phyloP scores from a whole-genome alignment of 2,329 filamentous ascomycete species.

The Amesomyces nigricolor region DNA sequence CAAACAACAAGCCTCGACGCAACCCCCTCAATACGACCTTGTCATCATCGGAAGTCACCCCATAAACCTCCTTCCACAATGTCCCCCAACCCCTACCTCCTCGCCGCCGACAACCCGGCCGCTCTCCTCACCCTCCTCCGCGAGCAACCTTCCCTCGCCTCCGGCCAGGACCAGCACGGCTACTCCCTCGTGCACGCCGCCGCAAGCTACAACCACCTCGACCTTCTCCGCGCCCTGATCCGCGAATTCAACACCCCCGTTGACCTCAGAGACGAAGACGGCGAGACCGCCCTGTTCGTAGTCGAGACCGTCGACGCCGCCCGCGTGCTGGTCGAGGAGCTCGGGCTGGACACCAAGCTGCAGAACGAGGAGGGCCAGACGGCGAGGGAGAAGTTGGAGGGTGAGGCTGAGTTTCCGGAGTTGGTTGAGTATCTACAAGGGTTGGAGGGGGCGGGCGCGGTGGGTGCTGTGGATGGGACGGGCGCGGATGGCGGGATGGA shows the following conservation, averaged over 20 bases:
- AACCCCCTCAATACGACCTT: not conserved
- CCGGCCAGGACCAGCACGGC: slow-evolving; percentile 79
- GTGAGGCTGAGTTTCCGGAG: slow-evolving; percentile 70
- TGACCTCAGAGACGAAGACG: slow-evolving; percentile 82
- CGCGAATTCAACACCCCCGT: slow-evolving; percentile 71
- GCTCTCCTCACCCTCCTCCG: slow-evolving; percentile 69
- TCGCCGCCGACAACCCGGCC: slow-evolving; percentile 76
- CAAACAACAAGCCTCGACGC: not conserved
- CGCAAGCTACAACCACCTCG: slow-evolving; percentile 82
- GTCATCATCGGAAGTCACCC: not conserved
- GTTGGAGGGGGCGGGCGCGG: slow-evolving; percentile 25
- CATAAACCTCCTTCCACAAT: slow-evolving; percentile 30
- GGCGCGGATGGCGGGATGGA: slow-evolving; percentile 31
- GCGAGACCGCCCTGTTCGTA: slow-evolving; percentile 93
- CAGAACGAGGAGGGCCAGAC: slow-evolving; percentile 71
- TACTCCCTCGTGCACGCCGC: slow-evolving; percentile 94
- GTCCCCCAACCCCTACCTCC: slow-evolving; percentile 60
- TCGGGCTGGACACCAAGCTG: slow-evolving; percentile 61
- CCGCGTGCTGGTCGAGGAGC: slow-evolving; percentile 72
- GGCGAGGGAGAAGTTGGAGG: slow-evolving; percentile 72
- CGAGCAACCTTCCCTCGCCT: slow-evolving; percentile 68
- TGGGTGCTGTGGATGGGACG: slow-evolving; percentile 22
- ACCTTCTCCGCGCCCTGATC: slow-evolving; percentile 70
- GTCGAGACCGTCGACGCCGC: slow-evolving; percentile 76
- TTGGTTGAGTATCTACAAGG: slow-evolving; percentile 64